Evolutionary conservation across 208 protist genomes (phyloP), one percentile per base, ranked within the genome.

Genomic region (Plasmodiophora brassicae): DNA sequence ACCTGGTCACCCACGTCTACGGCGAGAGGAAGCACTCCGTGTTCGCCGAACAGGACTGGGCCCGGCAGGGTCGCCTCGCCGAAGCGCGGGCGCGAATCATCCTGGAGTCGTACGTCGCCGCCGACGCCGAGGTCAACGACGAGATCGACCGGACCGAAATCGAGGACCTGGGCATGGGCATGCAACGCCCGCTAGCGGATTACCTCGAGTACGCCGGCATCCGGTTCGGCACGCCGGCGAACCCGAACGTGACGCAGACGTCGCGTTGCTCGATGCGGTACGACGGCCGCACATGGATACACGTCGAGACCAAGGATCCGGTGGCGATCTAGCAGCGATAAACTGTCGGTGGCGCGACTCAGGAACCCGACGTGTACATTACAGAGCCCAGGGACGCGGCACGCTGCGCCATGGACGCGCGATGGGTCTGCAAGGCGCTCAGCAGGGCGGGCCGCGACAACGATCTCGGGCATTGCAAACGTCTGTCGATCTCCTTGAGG

Each of bases 1-100:
- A 78, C 65, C 65, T 78, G 14, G 14, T 78, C 65, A 78, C 65
- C 41, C 65, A 78, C 41, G 10, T 78, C 14, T 78, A 78, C n/a
- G 65, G 65, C 14, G 65, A 78, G 65, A n/a, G 65, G 5, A n/a
- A 38, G 10, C 65, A 78, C 41, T 44, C 32, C n/a, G 65, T 78
- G 5, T 78, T 44, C 41, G 65, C 65, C 5, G 65, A 78, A 8
- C 32, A 5, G 5, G n/a, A 78, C 5, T 78, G 65, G 65, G 65
- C 32, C 5, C 5, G 5, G 5, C 65, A n/a, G 65, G 65, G 32
- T 14, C 5, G 65, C 10, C n/a, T 78, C 10, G 32, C 65, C 32
- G 65, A 78, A 38, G 65, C 65, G 65, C 5, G 65, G 5, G 65
- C 65, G 5, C 5, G 65, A 32, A 38, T 78, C 10, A 78, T 78